These are phyloP conservation scores for Polysphondylium violaceum DNA, from an alignment of 78 protist species.

Conservation along the genomic window DNA sequence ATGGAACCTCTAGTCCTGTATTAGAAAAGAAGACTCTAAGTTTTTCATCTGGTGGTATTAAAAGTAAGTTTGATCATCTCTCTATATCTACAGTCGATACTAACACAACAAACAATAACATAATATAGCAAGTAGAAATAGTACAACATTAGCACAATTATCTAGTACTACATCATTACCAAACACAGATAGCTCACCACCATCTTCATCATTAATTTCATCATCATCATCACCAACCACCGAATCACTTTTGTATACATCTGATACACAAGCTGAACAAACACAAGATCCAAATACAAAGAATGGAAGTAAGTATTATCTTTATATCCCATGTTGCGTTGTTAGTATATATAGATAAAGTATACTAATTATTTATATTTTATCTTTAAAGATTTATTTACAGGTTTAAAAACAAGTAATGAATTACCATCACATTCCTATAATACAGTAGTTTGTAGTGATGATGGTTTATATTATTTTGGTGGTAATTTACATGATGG, in stretches of 20 bases:
- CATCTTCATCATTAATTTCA: slow-evolving; percentile 65
- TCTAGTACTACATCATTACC: slow-evolving; percentile 42
- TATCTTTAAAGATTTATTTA: slow-evolving; percentile 3
- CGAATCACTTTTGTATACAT: slow-evolving; percentile 50
- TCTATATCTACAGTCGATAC: neutral
- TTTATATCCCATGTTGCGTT: neutral
- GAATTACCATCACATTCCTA: slow-evolving; percentile 30
- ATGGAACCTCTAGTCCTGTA: too few relatives aligned
- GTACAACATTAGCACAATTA: slow-evolving; percentile 41
- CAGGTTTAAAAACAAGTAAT: slow-evolving; percentile 16
- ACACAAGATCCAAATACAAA: slow-evolving; percentile 52
- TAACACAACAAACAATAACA: neutral
- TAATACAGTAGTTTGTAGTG: slow-evolving; percentile 5
- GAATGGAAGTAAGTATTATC: slow-evolving; percentile 43
- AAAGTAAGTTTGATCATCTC: neutral
- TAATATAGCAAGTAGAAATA: slow-evolving; percentile 2
- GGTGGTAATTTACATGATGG: slow-evolving; percentile 59
- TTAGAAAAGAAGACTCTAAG: neutral
- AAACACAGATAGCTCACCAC: slow-evolving; percentile 33
- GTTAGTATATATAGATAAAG: neutral
- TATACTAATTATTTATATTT: too few relatives aligned
- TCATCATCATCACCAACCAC: slow-evolving; percentile 76
- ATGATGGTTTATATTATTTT: slow-evolving; percentile 37
- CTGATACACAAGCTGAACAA: slow-evolving; percentile 10
- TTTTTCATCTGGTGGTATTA: neutral